phyloP scores from a whole-genome alignment of 2,329 filamentous ascomycete species.

The Diplocarpon mali region DNA sequence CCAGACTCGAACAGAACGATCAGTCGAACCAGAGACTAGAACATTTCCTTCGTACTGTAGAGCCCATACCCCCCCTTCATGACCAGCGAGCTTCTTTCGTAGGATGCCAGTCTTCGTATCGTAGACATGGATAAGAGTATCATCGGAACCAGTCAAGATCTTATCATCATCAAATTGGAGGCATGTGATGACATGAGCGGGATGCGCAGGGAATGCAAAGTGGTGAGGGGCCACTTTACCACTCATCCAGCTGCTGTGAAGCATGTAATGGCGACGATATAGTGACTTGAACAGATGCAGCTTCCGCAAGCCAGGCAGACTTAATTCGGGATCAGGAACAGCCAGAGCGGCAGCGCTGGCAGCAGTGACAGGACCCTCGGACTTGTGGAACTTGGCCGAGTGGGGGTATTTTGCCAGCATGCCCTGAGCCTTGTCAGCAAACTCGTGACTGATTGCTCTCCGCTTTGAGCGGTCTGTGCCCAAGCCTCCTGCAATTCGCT shows the following conservation, averaged over 20 bases:
- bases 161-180: slow-evolving; percentile 97
- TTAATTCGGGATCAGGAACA: slow-evolving; percentile 71
- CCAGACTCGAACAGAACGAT: slow-evolving; percentile 98
- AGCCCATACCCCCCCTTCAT: slow-evolving; percentile 96
- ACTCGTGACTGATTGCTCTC: slow-evolving; percentile 22
- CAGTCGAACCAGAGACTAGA: slow-evolving; percentile 89
- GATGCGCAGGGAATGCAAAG: slow-evolving; percentile 92
- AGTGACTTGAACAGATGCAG: slow-evolving; percentile 94
- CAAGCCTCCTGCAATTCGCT: slow-evolving; percentile 17
- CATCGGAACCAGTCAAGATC: slow-evolving; percentile 93
- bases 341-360: slow-evolving; percentile 75
- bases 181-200: slow-evolving; percentile 93
- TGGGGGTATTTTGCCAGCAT: slow-evolving; percentile 16
- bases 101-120: slow-evolving; percentile 89
- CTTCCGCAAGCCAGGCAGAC: slow-evolving; percentile 65
- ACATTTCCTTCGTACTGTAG: slow-evolving; percentile 93
- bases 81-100: slow-evolving; percentile 73
- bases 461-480: slow-evolving; percentile 24
- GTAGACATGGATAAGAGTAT: slow-evolving; percentile 95
- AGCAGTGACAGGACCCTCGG: slow-evolving; percentile 76
- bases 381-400: slow-evolving; percentile 29
- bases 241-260: slow-evolving; percentile 85
- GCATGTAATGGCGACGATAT: slow-evolving; percentile 85
- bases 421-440: slow-evolving; percentile 20
- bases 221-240: slow-evolving; percentile 77